Evolutionary conservation across 225 moss, liverwort and hornwort species (phyloP).

Genomic region (Pseudisothecium myosuroides): DNA sequence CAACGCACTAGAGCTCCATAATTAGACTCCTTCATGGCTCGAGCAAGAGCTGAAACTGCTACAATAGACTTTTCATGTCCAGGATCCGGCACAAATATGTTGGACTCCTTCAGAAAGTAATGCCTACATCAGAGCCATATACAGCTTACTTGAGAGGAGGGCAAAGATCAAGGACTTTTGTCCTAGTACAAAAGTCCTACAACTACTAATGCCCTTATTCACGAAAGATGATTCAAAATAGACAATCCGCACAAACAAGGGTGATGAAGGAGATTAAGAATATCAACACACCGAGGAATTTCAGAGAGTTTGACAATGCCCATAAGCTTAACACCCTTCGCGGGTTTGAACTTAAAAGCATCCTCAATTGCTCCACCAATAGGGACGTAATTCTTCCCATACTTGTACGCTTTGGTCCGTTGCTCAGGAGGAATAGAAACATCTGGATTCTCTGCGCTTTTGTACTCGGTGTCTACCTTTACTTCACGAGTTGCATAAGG

Average conservation of each 20-base stretch:
- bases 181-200: neutral
- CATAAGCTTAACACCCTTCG: constrained; percentile 74
- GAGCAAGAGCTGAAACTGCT: constrained; percentile 81
- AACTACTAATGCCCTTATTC: neutral
- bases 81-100: constrained; percentile 85
- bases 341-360: constrained; percentile 61
- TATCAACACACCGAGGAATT: constrained; percentile 58
- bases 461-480: constrained; percentile 63
- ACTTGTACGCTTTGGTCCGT: constrained; percentile 91
- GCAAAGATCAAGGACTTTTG: neutral
- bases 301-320: constrained; percentile 62
- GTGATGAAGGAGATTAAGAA: neutral
- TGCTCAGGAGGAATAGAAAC: constrained; percentile 72
- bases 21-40: constrained; percentile 60
- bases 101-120: constrained; percentile 84
- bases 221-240: neutral
- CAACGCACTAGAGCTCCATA: constrained; percentile 86
- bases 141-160: neutral
- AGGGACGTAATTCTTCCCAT: constrained; percentile 84
- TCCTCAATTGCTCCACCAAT: constrained; percentile 54
- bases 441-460: constrained; percentile 50
- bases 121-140: constrained; percentile 47
- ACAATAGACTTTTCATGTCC: constrained; percentile 61
- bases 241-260: neutral
- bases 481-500: constrained; percentile 56